phyloP scores from a whole-genome alignment of 768 basidiomycete species.

The Rhodotorula sphaerocarpa region DNA sequence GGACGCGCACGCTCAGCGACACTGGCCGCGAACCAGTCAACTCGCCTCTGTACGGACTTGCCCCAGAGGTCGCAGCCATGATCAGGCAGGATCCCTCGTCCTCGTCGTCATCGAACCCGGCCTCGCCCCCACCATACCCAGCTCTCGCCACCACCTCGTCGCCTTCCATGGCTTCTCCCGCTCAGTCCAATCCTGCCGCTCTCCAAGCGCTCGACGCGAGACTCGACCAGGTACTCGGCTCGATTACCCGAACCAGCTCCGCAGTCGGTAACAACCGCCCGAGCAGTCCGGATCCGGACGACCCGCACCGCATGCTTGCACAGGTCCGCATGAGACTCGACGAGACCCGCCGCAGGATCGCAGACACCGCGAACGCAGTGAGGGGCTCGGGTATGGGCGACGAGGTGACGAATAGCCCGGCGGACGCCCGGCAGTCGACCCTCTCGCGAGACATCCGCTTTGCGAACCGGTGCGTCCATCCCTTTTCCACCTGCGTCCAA shows the following conservation, averaged over 20 bases:
- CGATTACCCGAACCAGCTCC: too few relatives aligned
- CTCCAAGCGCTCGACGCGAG: not conserved
- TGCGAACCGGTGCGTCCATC: not conserved
- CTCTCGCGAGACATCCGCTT: not conserved
- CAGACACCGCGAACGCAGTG: not conserved
- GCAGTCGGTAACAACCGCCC: too few relatives aligned
- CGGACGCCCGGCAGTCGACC: not conserved
- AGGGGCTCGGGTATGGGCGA: not conserved
- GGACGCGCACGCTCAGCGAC: not conserved
- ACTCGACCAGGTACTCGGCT: not conserved
- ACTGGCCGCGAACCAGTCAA: not conserved
- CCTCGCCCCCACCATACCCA: too few relatives aligned
- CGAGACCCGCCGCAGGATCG: constrained; percentile 12
- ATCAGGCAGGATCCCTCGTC: too few relatives aligned
- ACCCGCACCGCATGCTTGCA: constrained; percentile 4
- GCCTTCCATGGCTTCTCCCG: too few relatives aligned
- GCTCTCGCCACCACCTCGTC: too few relatives aligned
- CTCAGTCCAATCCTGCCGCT: not conserved
- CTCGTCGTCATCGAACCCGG: not conserved
- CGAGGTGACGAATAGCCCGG: not conserved
- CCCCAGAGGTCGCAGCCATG: not conserved
- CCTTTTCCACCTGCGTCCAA: not conserved
- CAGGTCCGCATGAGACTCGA: constrained; percentile 14
- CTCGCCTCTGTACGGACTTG: constrained; percentile 7
- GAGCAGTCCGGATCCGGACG: too few relatives aligned